phyloP scores from a whole-genome alignment of 140 eudicot genomes.

The Ambrosia hybrid region DNA sequence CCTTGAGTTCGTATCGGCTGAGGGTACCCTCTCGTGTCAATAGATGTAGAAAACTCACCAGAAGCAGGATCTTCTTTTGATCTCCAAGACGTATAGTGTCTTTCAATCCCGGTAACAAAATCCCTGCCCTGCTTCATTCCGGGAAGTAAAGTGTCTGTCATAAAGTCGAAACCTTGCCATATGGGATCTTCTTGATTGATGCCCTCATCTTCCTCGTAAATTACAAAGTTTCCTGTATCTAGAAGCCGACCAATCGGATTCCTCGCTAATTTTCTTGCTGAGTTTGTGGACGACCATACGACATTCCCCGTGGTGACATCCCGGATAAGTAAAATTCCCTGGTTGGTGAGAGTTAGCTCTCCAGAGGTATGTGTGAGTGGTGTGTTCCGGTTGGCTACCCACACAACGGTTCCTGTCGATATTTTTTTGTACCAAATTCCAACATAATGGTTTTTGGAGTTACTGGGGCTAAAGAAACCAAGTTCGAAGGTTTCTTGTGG shows the following conservation, averaged over 20 bases:
- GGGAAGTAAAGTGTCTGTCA: constrained; percentile 36
- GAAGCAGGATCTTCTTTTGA: constrained; percentile 29
- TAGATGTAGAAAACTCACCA: constrained; percentile 2
- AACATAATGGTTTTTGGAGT: constrained; percentile 24
- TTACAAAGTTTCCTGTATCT: constrained; percentile 42
- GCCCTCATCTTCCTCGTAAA: constrained; percentile 7
- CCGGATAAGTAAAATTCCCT: constrained; percentile 23
- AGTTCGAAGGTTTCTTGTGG: constrained; percentile 33
- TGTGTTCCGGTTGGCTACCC: constrained; percentile 45
- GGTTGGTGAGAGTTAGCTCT: constrained; percentile 12
- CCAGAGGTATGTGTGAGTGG: constrained; percentile 22
- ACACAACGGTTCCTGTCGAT: constrained; percentile 31
- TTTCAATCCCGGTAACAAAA: constrained; percentile 17
- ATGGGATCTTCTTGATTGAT: constrained; percentile 12
- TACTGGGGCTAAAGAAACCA: constrained; percentile 35
- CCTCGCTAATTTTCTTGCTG: background rate
- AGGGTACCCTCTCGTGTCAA: constrained; percentile 29
- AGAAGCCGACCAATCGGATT: constrained; percentile 33
- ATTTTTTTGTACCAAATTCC: constrained; percentile 49
- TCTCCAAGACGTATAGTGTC: constrained; percentile 28
- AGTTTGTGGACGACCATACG: constrained; percentile 31
- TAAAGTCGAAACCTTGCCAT: constrained; percentile 47
- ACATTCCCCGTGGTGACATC: background rate
- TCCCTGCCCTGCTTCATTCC: constrained; percentile 38
- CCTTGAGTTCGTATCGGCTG: background rate